phyloP scores from a whole-genome alignment of 139 green algal genomes.

The Volvox africanus region DNA sequence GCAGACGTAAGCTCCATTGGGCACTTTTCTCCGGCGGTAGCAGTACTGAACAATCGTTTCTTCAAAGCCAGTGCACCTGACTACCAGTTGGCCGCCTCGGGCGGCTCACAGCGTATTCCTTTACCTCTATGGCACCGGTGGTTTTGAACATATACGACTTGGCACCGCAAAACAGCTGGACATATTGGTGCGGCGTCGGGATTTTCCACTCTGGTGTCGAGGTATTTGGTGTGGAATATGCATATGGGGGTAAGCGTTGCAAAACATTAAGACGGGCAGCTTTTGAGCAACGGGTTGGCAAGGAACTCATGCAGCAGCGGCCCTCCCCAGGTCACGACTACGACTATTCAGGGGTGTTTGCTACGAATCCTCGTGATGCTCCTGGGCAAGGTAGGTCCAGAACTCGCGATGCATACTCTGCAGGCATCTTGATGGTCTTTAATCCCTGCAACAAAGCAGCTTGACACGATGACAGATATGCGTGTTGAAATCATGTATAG shows the following conservation, averaged over 20 bases:
- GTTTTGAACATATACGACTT: slow-evolving; percentile 91
- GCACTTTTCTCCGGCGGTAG: too few relatives aligned
- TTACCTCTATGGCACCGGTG: slow-evolving; percentile 58
- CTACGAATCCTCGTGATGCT: slow-evolving; percentile 82
- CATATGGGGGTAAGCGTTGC: slow-evolving; percentile 79
- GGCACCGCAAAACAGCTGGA: slow-evolving; percentile 83
- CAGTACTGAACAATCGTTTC: neutral
- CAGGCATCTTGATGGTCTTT: neutral
- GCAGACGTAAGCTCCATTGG: too few relatives aligned
- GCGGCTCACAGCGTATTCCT: neutral
- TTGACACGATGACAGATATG: too few relatives aligned
- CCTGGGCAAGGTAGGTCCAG: slow-evolving; percentile 76
- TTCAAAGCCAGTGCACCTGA: neutral
- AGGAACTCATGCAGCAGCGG: neutral
- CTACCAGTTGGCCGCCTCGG: neutral
- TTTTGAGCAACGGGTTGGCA: neutral
- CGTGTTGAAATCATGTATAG: too few relatives aligned
- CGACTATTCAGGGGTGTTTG: slow-evolving; percentile 91
- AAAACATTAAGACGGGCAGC: neutral
- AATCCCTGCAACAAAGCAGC: too few relatives aligned
- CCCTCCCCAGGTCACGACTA: slow-evolving; percentile 83
- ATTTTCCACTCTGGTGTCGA: slow-evolving; percentile 93
- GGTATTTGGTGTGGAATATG: slow-evolving; percentile 90
- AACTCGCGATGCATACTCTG: neutral
- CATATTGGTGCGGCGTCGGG: slow-evolving; percentile 83